A percentile compares a stretch with the other conserved stretches of the same genome.
Evolutionary conservation across 495 filamentous ascomycete species (phyloP).

Genomic region (Penicillium tannophilum): DNA sequence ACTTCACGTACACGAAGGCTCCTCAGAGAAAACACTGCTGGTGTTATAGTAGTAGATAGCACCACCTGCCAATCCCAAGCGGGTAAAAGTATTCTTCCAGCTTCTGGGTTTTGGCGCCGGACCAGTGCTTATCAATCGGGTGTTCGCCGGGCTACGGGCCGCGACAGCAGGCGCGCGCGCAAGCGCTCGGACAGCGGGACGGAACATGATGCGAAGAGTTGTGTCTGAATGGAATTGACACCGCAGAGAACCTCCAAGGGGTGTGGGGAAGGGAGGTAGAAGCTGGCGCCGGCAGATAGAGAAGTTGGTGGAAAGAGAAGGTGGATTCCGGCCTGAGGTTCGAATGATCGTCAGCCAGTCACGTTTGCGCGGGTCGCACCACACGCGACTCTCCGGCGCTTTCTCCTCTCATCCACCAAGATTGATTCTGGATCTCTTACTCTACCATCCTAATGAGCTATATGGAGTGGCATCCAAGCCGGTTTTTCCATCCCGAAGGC

Average conservation of each 20-base stretch:
- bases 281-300: slow-evolving; percentile 16
- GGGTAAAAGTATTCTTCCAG: slow-evolving; percentile 75
- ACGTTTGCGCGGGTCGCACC: slow-evolving; percentile 24
- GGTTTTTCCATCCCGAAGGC: slow-evolving; percentile 43
- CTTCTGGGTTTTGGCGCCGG: slow-evolving; percentile 68
- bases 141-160: slow-evolving; percentile 40
- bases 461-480: slow-evolving; percentile 58
- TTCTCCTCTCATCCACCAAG: background rate
- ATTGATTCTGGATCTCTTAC: background rate
- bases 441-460: background rate
- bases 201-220: slow-evolving; percentile 56
- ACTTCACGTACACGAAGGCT: slow-evolving; percentile 67
- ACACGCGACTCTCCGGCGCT: slow-evolving; percentile 7
- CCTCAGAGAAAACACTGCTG: slow-evolving; percentile 80
- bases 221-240: slow-evolving; percentile 16
- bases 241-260: slow-evolving; percentile 18
- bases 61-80: slow-evolving; percentile 75
- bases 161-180: slow-evolving; percentile 52
- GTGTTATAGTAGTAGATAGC: slow-evolving; percentile 95
- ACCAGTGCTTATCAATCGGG: slow-evolving; percentile 73
- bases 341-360: slow-evolving; percentile 21
- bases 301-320: slow-evolving; percentile 31
- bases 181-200: slow-evolving; percentile 57
- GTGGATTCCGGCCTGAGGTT: slow-evolving; percentile 34
- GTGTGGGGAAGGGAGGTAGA: slow-evolving; percentile 13